Evolutionary conservation across 164 flowering plant genomes (phyloP), one percentile per base, ranked within the genome.

Genomic region (Nelumbo lutea): DNA sequence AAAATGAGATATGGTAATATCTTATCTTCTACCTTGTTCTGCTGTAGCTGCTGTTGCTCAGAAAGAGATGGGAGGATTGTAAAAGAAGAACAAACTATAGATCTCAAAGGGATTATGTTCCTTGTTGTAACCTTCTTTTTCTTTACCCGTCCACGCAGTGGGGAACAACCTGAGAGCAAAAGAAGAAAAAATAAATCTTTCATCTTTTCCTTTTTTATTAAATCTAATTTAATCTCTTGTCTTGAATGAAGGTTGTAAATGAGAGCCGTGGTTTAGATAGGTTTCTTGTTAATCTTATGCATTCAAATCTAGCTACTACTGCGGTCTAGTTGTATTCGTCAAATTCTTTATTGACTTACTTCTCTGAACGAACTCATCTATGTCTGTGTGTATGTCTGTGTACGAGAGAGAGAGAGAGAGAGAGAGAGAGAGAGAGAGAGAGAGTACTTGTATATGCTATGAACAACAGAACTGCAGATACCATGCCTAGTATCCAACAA

Each of bases 81-180:
- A 64, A 68, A 73, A 68, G 55, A 27, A 63, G 66, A 59, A 53
- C 46, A 61, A 55, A 65, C 43, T 47, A n/a, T n/a, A 62, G 75
- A 80, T 69, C 72, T 78, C 75, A 45, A 65, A 71, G 71, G 68
- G 79, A 72, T 79, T 65, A 69, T 78, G 73, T 74, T 70, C 69
- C 59, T 41, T 15, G 44, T 51, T n/a, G n/a, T n/a, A n/a, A n/a
- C n/a, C n/a, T 80, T 74, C 64, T 62, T n/a, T 68, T 74, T 71
- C 74, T 75, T n/a, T 61, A 71, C 81, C 72, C 83, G 85, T 83
- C 87, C 76, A 67, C 71, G 83, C 70, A 76, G 74, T 76, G 79
- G 91, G 86, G 79, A 85, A 87, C 86, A 86, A 76, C 79, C 79
- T 75, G 77, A 75, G 76, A 81, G 77, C 73, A 72, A 66, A 77